These are phyloP conservation scores for Leptodermis oblonga DNA, from an alignment of 257 asterid genomes.

Conservation along the genomic window DNA sequence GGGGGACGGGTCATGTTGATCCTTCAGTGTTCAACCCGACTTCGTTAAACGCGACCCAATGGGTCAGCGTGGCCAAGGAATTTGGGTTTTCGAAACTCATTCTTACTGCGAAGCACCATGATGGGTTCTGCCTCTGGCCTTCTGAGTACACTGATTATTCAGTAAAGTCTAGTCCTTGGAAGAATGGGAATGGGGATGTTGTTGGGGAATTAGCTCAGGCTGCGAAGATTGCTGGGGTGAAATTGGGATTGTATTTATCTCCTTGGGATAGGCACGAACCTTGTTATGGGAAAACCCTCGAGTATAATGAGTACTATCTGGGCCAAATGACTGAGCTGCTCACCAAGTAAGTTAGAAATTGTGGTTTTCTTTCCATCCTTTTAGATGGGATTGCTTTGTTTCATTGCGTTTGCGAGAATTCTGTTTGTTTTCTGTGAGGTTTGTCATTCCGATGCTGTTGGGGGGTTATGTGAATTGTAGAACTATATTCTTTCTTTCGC, in stretches of 20 bases:
- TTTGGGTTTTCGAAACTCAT: slow-evolving; percentile 63
- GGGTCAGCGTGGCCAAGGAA: slow-evolving; percentile 73
- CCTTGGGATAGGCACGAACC: slow-evolving; percentile 98
- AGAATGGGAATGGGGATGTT: slow-evolving; percentile 80
- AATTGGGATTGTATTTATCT: slow-evolving; percentile 86
- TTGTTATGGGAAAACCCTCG: slow-evolving; percentile 65
- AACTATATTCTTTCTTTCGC: too few species aligned
- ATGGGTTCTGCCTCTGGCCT: slow-evolving; percentile 97
- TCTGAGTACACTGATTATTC: slow-evolving; percentile 82
- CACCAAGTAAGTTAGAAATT: slow-evolving; percentile 45
- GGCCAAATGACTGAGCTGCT: slow-evolving; percentile 96
- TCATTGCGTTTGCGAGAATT: slow-evolving; percentile 6
- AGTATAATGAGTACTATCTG: slow-evolving; percentile 79
- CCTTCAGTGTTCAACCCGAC: slow-evolving; percentile 73
- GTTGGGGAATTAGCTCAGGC: slow-evolving; percentile 67
- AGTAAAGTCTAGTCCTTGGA: slow-evolving; percentile 80
- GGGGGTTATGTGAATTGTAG: background rate
- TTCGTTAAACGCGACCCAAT: slow-evolving; percentile 69
- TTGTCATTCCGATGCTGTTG: background rate
- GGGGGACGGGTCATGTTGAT: slow-evolving; percentile 88
- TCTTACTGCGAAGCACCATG: slow-evolving; percentile 88
- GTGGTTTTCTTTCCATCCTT: background rate
- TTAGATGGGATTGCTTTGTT: background rate
- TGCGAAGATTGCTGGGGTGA: slow-evolving; percentile 53
- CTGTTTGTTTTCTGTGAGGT: background rate